Conservation (phyloP, 2,329 filamentous ascomycete species). For the Ophiostoma sp. region DNA sequence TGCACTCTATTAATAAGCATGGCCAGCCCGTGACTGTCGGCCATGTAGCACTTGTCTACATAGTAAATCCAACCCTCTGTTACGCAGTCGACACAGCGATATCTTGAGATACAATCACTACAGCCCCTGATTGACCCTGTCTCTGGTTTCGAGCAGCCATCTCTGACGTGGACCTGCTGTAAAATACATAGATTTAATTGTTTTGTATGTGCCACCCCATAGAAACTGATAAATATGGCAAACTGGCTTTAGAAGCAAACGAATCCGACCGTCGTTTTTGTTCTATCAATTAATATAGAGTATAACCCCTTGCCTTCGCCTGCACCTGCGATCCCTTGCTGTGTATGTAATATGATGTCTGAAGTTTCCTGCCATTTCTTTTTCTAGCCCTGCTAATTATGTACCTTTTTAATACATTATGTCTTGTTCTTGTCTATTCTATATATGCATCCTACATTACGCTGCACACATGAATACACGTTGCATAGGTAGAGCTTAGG, state of each 20-base stretch:
- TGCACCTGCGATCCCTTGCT: background rate
- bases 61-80: background rate
- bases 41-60: background rate
- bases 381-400: background rate
- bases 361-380: background rate
- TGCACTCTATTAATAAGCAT: background rate
- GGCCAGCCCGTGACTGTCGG: background rate
- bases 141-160: constrained; percentile 21
- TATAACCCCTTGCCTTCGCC: background rate
- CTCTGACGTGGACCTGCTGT: constrained; percentile 17
- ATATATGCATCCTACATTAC: background rate
- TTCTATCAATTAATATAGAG: background rate
- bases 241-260: background rate
- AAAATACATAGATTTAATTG: background rate
- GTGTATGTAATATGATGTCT: background rate
- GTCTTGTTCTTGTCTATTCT: background rate
- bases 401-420: background rate
- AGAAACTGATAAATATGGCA: background rate
- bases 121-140: constrained; percentile 20
- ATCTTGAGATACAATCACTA: background rate
- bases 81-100: background rate
- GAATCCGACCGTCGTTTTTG: background rate
- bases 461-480: background rate
- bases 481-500: background rate
- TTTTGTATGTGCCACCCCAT: background rate